These are phyloP conservation scores for Carallia brachiata DNA, from an alignment of 345 rosid genomes.

Conservation along the genomic window DNA sequence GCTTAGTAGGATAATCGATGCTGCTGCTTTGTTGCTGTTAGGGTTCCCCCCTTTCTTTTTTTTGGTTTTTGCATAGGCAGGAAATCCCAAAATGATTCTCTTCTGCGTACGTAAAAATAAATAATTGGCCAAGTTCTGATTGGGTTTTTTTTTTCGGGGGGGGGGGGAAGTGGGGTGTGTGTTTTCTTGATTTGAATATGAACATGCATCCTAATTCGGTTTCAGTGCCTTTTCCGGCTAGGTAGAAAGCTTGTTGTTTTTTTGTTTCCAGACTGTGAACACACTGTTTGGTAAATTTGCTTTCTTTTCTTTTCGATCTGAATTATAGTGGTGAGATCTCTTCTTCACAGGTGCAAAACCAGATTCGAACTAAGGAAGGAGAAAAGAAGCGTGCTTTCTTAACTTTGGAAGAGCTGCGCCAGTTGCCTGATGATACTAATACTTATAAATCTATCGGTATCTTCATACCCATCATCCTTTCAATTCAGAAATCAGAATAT, in stretches of 20 bases:
- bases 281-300: background rate
- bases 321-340: slow-evolving; percentile 20
- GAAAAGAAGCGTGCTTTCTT: slow-evolving; percentile 90
- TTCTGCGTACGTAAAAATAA: no score
- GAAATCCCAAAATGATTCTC: no score
- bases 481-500: background rate
- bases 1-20: background rate
- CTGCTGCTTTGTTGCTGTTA: background rate
- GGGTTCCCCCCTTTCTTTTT: no score
- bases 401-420: slow-evolving; percentile 86
- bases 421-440: slow-evolving; percentile 70
- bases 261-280: no score
- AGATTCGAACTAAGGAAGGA: slow-evolving; percentile 81
- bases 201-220: background rate
- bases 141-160: no score
- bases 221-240: background rate
- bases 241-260: no score
- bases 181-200: no score
- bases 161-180: no score
- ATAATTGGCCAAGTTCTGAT: no score
- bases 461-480: background rate
- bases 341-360: slow-evolving; percentile 72
- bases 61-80: no score
- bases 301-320: background rate
- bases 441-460: slow-evolving; percentile 86